Percentiles rank a stretch among this genome's conserved stretches.
Evolutionary conservation across 106 monocot genomes (phyloP).

Genomic region (Acanthochlamys bracteata): DNA sequence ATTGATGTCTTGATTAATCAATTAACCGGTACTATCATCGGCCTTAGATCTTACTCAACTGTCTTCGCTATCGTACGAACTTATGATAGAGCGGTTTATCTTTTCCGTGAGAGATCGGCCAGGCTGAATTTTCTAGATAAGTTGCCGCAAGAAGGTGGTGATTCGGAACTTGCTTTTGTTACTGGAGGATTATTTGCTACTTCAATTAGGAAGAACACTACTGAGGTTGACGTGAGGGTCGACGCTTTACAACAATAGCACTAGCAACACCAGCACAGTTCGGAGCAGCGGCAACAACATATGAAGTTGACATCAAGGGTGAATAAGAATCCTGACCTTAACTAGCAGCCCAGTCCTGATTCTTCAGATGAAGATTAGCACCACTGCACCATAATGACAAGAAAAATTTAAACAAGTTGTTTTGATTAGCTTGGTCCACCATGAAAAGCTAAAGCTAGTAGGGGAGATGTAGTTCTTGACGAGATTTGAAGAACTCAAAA

Average conservation of each 20-base stretch:
- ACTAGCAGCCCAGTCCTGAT: slow-evolving; percentile 57
- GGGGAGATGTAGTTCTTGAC: no score
- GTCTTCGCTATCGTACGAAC: no score
- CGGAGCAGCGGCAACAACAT: not conserved
- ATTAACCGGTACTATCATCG: slow-evolving; percentile 42
- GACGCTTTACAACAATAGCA: slow-evolving; percentile 8
- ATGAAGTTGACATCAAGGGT: no score
- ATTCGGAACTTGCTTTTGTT: not conserved
- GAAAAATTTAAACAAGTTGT: no score
- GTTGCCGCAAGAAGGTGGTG: slow-evolving; percentile 18
- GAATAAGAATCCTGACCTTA: slow-evolving; percentile 64
- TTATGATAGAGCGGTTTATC: slow-evolving; percentile 58
- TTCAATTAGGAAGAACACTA: slow-evolving; percentile 19
- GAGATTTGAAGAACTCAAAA: slow-evolving; percentile 24
- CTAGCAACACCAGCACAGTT: no score
- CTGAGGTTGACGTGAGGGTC: slow-evolving; percentile 20
- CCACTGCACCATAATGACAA: no score
- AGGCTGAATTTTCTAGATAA: slow-evolving; percentile 50
- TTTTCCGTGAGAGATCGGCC: slow-evolving; percentile 40
- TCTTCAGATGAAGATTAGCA: slow-evolving; percentile 34
- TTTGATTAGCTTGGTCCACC: no score
- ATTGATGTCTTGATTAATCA: slow-evolving; percentile 47
- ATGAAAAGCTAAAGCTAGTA: no score
- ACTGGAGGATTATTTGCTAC: slow-evolving; percentile 9
- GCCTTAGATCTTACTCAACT: no score